phyloP scores from a whole-genome alignment of 1,284 basidiomycete species.

The Megacollybia platyphylla region DNA sequence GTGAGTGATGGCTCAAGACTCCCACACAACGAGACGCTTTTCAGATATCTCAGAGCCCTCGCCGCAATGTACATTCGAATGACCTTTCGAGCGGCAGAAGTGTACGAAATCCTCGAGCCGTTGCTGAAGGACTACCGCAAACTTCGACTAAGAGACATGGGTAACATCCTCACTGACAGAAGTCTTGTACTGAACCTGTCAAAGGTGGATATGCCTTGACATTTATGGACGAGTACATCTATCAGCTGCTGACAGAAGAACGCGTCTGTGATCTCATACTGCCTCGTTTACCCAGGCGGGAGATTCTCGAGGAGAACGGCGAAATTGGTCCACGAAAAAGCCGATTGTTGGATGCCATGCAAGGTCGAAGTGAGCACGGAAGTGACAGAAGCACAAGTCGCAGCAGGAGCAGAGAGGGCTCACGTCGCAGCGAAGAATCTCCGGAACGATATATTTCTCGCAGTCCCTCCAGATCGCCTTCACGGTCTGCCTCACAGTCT shows the following conservation, averaged over 20 bases:
- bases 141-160: conserved; percentile 68
- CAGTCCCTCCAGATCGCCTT: conserved; percentile 42
- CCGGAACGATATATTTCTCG: conserved; percentile 50
- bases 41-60: conserved; percentile 85
- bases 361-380: conserved; percentile 47
- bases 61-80: conserved; percentile 93
- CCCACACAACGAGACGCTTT: background rate
- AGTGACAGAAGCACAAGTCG: conserved; percentile 19
- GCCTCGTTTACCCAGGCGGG: conserved; percentile 79
- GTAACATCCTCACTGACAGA: conserved; percentile 29
- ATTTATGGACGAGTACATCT: conserved; percentile 89
- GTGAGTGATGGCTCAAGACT: conserved; percentile 34
- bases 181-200: background rate
- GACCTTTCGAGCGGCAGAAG: conserved; percentile 82
- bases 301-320: conserved; percentile 83
- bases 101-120: conserved; percentile 90
- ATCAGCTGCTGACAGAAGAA: conserved; percentile 78
- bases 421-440: conserved; percentile 10
- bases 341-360: conserved; percentile 72
- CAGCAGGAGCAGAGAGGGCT: conserved; percentile 17
- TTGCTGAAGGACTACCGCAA: conserved; percentile 91
- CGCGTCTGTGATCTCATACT: conserved; percentile 95
- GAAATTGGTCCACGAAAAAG: conserved; percentile 79
- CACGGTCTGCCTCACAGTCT: conserved; percentile 25
- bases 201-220: conserved; percentile 73